These are phyloP conservation scores for Tetrahymena malaccensis DNA, from an alignment of 73 alveolate genomes.

Conservation along the genomic window DNA sequence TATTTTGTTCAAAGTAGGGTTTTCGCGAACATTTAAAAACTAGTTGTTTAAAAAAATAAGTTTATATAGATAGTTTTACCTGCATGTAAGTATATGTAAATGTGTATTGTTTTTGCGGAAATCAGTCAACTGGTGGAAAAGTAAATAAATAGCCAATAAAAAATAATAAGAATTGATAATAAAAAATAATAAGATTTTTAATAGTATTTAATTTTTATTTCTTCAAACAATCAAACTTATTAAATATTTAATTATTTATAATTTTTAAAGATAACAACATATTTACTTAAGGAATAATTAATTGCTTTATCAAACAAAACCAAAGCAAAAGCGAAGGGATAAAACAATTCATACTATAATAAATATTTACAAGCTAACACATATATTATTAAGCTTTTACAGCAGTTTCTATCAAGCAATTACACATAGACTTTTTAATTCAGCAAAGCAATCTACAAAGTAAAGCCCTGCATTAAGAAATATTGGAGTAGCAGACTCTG, in stretches of 20 bases:
- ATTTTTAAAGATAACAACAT: neutral
- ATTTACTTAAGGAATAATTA: neutral
- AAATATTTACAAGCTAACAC: neutral
- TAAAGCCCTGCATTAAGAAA: neutral
- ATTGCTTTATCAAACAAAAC: neutral
- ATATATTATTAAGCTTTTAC: neutral
- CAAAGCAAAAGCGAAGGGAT: neutral
- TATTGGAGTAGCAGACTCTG: neutral
- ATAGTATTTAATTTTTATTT: neutral
- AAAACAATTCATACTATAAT: neutral
- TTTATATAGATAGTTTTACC: too few relatives aligned
- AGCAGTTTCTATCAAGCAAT: neutral
- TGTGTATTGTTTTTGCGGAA: neutral
- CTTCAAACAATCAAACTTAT: neutral
- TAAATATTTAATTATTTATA: neutral
- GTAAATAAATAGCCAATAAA: neutral
- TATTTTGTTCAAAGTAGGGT: neutral
- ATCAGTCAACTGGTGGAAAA: neutral
- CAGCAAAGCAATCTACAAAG: neutral
- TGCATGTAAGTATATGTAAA: too few relatives aligned
- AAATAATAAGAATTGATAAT: neutral
- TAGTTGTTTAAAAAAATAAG: neutral
- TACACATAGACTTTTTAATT: too few relatives aligned
- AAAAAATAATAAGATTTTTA: neutral
- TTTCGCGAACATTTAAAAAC: neutral